A percentile compares a stretch with the other conserved stretches of the same genome.
Evolutionary conservation across 2,329 filamentous ascomycete genomes (phyloP).

Genomic region (Xylariaceae sp.): DNA sequence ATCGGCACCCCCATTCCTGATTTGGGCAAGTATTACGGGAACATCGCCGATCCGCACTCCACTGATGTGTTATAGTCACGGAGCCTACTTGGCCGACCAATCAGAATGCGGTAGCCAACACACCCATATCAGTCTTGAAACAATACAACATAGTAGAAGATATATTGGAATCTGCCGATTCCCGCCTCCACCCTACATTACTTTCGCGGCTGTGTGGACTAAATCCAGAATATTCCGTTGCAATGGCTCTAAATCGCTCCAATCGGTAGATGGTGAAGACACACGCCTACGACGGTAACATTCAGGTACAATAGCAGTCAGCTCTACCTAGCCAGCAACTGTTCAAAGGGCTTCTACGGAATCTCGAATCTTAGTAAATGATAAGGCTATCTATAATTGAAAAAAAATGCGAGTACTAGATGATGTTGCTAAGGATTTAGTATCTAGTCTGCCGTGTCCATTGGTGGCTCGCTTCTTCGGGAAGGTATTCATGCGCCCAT

Average conservation of each 20-base stretch:
- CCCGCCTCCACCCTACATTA: slow-evolving; percentile 20
- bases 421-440: neutral
- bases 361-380: neutral
- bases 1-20: slow-evolving; percentile 1
- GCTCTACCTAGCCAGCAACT: neutral
- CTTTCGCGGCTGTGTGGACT: neutral
- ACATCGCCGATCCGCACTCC: slow-evolving; percentile 13
- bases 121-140: slow-evolving; percentile 18
- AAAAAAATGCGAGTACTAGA: neutral
- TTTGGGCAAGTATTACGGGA: slow-evolving; percentile 18
- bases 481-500: slow-evolving; percentile 12
- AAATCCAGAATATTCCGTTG: neutral
- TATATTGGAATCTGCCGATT: slow-evolving; percentile 9
- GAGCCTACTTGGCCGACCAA: slow-evolving; percentile 15
- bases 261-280: slow-evolving; percentile 6
- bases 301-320: slow-evolving; percentile 5
- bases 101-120: slow-evolving; percentile 4
- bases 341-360: neutral
- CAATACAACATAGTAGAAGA: slow-evolving; percentile 4
- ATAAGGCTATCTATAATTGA: neutral
- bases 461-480: neutral
- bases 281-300: slow-evolving; percentile 21
- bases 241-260: neutral
- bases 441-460: neutral
- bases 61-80: slow-evolving; percentile 1